A percentile compares a stretch with the other conserved stretches of the same genome.
Conservation (phyloP, 2,329 filamentous ascomycete genomes). For the Ophiostoma angusticollis region DNA sequence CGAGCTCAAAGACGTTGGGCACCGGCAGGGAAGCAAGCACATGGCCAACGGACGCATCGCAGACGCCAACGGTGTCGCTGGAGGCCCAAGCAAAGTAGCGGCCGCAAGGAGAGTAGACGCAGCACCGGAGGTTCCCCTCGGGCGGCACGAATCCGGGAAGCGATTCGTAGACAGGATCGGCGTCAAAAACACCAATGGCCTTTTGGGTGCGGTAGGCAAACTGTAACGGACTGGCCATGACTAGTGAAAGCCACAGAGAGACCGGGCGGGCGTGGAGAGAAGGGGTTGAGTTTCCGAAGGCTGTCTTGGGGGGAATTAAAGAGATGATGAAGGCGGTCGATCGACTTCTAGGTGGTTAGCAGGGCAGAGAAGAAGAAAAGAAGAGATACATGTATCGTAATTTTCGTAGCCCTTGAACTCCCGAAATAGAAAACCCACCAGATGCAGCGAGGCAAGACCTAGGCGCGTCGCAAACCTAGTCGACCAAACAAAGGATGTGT, state of each 20-base stretch:
- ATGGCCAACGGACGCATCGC: slow-evolving; percentile 67
- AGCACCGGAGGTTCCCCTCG: slow-evolving; percentile 89
- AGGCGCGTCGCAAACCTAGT: too few relatives aligned
- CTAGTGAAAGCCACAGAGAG: slow-evolving; percentile 74
- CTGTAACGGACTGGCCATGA: slow-evolving; percentile 88
- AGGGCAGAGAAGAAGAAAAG: too few relatives aligned
- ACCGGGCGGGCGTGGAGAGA: slow-evolving; percentile 14
- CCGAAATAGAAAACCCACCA: too few relatives aligned
- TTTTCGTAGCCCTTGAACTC: too few relatives aligned
- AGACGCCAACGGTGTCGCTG: slow-evolving; percentile 70
- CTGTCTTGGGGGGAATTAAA: too few relatives aligned
- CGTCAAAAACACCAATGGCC: slow-evolving; percentile 87
- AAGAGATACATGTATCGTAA: too few relatives aligned
- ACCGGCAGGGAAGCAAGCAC: slow-evolving; percentile 63
- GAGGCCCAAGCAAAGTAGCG: slow-evolving; percentile 94
- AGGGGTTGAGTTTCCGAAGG: neutral
- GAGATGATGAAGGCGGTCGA: too few relatives aligned
- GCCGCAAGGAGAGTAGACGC: slow-evolving; percentile 88
- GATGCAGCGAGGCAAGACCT: too few relatives aligned
- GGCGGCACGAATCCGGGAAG: slow-evolving; percentile 75
- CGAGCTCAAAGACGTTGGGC: slow-evolving; percentile 81
- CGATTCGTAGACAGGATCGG: slow-evolving; percentile 73
- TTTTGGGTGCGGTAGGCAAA: slow-evolving; percentile 96
- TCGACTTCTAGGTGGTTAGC: too few relatives aligned
- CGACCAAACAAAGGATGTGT: too few relatives aligned